Evolutionary conservation across 1,139 yeast species (phyloP), one percentile per base, ranked within the genome.

Genomic region (Nematodospora anomalae): DNA sequence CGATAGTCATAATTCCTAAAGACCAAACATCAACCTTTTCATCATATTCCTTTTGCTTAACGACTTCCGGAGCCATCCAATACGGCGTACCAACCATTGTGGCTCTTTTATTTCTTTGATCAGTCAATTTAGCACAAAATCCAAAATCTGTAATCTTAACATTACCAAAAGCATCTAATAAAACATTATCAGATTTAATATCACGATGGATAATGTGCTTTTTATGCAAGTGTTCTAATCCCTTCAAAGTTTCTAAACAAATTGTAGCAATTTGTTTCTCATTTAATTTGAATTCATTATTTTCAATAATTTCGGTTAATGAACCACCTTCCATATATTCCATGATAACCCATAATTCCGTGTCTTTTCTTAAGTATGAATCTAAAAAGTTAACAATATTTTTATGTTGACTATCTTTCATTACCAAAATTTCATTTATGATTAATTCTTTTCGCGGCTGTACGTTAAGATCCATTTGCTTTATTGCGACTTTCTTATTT

Each of bases 61-160:
- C 97, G 33, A 92, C 97, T 64, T 92, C 98, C 3, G 98, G 98
- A 0, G 98, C 98, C 98, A 92, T 92, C 98, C 98, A 92, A 60
- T 92, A 92, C 9, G 98, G 98, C 0, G 98, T 92, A 26, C 98
- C 98, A 4, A 90, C 98, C 97, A 92, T 89, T 0, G 98, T 92
- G 7, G 97, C 97, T 46, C 98, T 77, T 62, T 92, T 92, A 46
- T 84, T 84, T 63, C 94, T 80, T 57, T 88, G 92, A 46, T 87
- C 95, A 2, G 97, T 92, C 50, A 92, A 72, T 60, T 89, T 89
- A 16, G 98, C 98, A 66, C 98, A 92, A 68, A 92, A 92, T 0
- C 98, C 98, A 63, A 92, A 92, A 67, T 92, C 98, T 3, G 98
- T 92, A 44, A 92, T 88, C 65, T 92, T 92, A 36, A 92, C 97